phyloP scores from a whole-genome alignment of 257 asterid genomes.

The Lavandula angustifolia region DNA sequence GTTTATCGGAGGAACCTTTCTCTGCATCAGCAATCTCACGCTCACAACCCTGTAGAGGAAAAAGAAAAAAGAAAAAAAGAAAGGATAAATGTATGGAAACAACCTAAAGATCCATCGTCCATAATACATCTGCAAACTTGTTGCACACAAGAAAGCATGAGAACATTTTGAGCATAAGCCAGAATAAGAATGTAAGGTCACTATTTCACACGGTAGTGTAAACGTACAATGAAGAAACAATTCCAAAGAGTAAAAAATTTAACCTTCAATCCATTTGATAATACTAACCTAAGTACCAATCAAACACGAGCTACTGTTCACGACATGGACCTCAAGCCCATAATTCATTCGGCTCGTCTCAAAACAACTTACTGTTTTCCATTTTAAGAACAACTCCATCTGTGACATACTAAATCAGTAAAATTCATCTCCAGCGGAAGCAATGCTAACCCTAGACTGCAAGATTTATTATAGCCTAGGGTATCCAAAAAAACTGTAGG shows the following conservation, averaged over 20 bases:
- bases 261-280: neutral
- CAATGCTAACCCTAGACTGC: neutral
- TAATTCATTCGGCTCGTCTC: neutral
- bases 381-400: neutral
- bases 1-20: conserved; percentile 70
- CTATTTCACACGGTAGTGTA: conserved; percentile 6
- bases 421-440: neutral
- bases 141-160: conserved; percentile 6
- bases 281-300: conserved; percentile 6
- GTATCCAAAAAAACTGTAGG: neutral
- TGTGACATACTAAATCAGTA: neutral
- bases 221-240: neutral
- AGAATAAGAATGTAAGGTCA: conserved; percentile 13
- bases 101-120: neutral
- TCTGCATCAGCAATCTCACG: conserved; percentile 88
- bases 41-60: conserved; percentile 76
- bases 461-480: neutral
- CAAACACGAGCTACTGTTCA: neutral
- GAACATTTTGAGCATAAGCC: neutral
- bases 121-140: conserved; percentile 13
- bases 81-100: conserved; percentile 4
- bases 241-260: neutral
- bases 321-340: neutral
- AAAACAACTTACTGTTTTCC: neutral
- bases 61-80: conserved; percentile 3